These are phyloP conservation scores for Solanum dulcamara DNA, from an alignment of 257 asterid species.

Conservation along the genomic window DNA sequence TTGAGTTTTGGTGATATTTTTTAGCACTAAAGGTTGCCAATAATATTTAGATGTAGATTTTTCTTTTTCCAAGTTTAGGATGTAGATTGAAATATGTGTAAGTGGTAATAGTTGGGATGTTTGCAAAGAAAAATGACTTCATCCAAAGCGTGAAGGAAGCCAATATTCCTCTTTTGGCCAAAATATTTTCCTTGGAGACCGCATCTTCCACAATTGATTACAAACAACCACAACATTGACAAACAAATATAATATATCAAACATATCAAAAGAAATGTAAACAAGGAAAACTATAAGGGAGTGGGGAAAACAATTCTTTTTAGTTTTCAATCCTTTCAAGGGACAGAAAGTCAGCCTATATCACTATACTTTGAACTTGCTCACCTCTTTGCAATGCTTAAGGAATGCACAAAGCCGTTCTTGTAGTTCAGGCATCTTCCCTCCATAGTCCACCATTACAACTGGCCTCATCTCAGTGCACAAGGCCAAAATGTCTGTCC, in stretches of 20 bases:
- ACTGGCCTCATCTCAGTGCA: constrained; percentile 77
- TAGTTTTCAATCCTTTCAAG: neutral
- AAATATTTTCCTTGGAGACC: neutral
- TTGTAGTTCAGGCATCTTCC: constrained; percentile 88
- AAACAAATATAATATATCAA: neutral
- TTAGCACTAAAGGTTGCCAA: neutral
- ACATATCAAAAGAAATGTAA: neutral
- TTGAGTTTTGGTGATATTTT: neutral
- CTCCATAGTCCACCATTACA: constrained; percentile 92
- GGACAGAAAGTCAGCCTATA: neutral
- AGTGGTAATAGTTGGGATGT: neutral
- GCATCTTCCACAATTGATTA: neutral
- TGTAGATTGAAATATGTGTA: neutral
- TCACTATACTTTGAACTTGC: neutral
- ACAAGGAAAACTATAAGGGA: neutral
- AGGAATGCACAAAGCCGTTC: constrained; percentile 58
- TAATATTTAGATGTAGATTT: neutral
- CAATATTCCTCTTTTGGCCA: neutral
- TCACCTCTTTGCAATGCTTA: constrained; percentile 47
- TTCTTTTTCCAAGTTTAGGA: neutral
- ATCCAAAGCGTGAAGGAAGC: neutral
- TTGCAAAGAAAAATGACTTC: neutral
- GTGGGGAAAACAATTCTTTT: neutral
- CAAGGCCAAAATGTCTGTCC: constrained; percentile 63
- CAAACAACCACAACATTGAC: neutral